Percentiles rank a stretch among this genome's conserved stretches.
Conservation (phyloP, 2,329 filamentous ascomycete species). For the Tolypocladium capitatum region DNA sequence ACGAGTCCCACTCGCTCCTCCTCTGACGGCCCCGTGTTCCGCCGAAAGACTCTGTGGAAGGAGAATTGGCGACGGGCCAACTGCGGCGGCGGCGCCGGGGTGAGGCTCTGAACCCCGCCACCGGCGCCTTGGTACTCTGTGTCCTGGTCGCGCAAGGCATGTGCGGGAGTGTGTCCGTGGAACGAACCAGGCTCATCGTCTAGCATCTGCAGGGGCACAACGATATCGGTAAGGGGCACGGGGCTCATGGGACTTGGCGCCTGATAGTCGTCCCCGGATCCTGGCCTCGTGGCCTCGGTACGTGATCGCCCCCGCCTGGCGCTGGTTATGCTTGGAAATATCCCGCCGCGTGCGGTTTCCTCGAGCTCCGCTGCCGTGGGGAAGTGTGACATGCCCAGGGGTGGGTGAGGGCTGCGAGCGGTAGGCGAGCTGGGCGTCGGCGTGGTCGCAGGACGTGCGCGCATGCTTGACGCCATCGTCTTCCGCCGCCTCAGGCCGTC, state of each 20-base stretch:
- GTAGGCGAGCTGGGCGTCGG: constrained; percentile 16
- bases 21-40: constrained; percentile 47
- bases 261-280: constrained; percentile 23
- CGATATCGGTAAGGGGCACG: constrained; percentile 49
- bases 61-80: constrained; percentile 70
- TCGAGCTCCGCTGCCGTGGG: constrained; percentile 50
- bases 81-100: constrained; percentile 50
- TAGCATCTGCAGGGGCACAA: constrained; percentile 32
- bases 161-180: constrained; percentile 24
- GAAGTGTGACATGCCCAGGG: constrained; percentile 74
- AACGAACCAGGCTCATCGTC: constrained; percentile 28
- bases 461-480: constrained; percentile 30
- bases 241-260: constrained; percentile 45
- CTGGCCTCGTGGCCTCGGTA: constrained; percentile 18
- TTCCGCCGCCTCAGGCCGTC: constrained; percentile 72
- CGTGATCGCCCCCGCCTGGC: constrained; percentile 29
- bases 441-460: constrained; percentile 13
- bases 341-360: constrained; percentile 34
- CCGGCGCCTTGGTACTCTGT: constrained; percentile 36
- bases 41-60: constrained; percentile 70
- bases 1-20: constrained; percentile 76
- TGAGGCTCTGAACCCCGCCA: constrained; percentile 24
- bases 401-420: constrained; percentile 17
- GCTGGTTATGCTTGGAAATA: constrained; percentile 43
- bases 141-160: constrained; percentile 30